Evolutionary conservation across 106 monocot species (phyloP).

Genomic region (Platanthera guangdongensis): DNA sequence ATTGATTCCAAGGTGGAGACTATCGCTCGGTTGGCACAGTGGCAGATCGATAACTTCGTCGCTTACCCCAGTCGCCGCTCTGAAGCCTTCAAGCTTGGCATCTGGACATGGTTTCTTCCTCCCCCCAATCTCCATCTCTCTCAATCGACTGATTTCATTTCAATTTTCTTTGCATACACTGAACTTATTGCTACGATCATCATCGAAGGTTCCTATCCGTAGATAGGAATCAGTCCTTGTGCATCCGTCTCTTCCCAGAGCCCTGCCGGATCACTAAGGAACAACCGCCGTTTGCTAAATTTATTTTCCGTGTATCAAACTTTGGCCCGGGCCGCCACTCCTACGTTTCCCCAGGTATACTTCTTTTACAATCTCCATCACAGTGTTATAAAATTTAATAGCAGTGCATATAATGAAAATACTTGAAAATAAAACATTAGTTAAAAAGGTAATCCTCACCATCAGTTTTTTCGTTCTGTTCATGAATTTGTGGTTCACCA

Average conservation of each 20-base stretch:
- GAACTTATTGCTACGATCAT: not conserved
- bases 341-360: constrained; percentile 56
- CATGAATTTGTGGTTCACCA: too few species aligned
- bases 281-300: constrained; percentile 65
- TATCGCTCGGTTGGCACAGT: constrained; percentile 80
- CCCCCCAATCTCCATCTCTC: not conserved
- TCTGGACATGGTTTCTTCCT: constrained; percentile 85
- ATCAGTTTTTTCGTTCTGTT: too few species aligned
- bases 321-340: constrained; percentile 51
- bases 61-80: constrained; percentile 73
- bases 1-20: constrained; percentile 73
- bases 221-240: constrained; percentile 67
- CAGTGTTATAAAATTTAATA: not conserved
- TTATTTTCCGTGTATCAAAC: constrained; percentile 60
- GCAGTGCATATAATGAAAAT: too few species aligned
- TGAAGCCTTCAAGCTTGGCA: constrained; percentile 78
- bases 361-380: not conserved
- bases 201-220: constrained; percentile 34
- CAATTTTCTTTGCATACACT: not conserved
- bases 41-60: constrained; percentile 79
- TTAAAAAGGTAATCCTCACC: too few species aligned
- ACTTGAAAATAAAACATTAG: too few species aligned
- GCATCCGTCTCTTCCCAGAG: constrained; percentile 75
- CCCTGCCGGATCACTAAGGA: constrained; percentile 54
- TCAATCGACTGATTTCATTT: not conserved